Evolutionary conservation across 2,329 filamentous ascomycete genomes (phyloP).

Genomic region (Bisporella sp.): DNA sequence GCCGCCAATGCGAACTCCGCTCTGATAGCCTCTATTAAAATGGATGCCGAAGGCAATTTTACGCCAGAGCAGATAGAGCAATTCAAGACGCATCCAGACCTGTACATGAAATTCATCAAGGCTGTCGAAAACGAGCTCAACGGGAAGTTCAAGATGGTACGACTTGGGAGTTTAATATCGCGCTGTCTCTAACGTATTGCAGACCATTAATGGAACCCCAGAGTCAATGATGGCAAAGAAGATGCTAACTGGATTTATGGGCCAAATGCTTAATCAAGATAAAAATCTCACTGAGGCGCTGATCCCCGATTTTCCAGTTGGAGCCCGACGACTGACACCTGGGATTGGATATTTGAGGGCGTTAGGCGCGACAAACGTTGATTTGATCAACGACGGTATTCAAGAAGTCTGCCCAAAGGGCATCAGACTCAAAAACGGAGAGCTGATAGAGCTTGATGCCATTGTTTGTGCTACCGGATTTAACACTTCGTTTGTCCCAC

Average conservation of each 20-base stretch:
- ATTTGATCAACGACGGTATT: slow-evolving; percentile 36
- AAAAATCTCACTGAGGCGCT: slow-evolving; percentile 40
- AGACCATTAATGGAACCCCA: slow-evolving; percentile 2
- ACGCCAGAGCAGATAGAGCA: slow-evolving; percentile 35
- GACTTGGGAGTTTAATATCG: not conserved
- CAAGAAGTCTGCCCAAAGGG: slow-evolving; percentile 31
- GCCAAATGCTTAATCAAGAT: slow-evolving; percentile 38
- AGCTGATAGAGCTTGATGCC: slow-evolving; percentile 27
- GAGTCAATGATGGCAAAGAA: slow-evolving; percentile 2
- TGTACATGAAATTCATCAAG: slow-evolving; percentile 41
- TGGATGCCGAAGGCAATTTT: slow-evolving; percentile 32
- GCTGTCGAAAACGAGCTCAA: slow-evolving; percentile 35
- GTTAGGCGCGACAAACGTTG: slow-evolving; percentile 27
- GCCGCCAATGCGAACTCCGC: slow-evolving; percentile 30
- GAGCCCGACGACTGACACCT: slow-evolving; percentile 34
- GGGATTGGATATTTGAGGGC: slow-evolving; percentile 32
- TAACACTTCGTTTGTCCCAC: slow-evolving; percentile 20
- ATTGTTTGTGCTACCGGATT: slow-evolving; percentile 30
- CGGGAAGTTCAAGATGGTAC: slow-evolving; percentile 13
- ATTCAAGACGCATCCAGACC: slow-evolving; percentile 38
- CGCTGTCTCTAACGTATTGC: not conserved
- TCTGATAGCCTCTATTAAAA: slow-evolving; percentile 32
- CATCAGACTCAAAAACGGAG: slow-evolving; percentile 24
- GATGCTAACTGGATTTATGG: slow-evolving; percentile 36
- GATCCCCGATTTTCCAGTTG: slow-evolving; percentile 34